Conservation (phyloP, 1,284 basidiomycete species). For the Wolfiporia cocos region DNA sequence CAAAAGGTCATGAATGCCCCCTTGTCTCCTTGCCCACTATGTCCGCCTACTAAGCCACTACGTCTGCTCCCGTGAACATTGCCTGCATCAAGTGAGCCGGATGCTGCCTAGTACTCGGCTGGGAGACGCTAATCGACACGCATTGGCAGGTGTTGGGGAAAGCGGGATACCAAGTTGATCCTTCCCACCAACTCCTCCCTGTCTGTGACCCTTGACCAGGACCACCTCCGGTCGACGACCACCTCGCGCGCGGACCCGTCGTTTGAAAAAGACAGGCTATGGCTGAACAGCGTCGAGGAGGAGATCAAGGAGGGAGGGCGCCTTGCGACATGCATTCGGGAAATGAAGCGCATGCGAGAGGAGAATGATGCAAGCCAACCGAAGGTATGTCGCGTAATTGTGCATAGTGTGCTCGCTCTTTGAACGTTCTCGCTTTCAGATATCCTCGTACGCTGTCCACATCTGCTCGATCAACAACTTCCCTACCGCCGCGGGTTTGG, state of each 20-base stretch:
- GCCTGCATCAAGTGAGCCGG: no score
- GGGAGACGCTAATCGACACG: no score
- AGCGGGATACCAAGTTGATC: no score
- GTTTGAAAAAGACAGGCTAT: conserved; percentile 78
- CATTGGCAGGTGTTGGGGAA: no score
- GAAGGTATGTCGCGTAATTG: conserved; percentile 51
- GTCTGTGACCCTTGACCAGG: conserved; percentile 95
- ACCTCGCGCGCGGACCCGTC: conserved; percentile 82
- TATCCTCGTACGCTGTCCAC: conserved; percentile 73
- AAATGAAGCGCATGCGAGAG: conserved; percentile 86
- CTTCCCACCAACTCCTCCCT: conserved; percentile 98
- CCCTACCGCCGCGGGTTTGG: conserved; percentile 96
- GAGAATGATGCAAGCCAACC: conserved; percentile 54
- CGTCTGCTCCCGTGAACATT: no score
- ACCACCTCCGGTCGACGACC: conserved; percentile 92
- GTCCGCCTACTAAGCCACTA: no score
- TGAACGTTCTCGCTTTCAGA: conserved; percentile 32
- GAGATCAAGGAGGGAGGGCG: conserved; percentile 80
- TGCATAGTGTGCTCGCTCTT: no score
- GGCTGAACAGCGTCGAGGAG: conserved; percentile 93
- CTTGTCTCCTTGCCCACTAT: no score
- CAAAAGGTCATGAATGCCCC: no score
- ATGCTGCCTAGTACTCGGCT: no score
- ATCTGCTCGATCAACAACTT: conserved; percentile 98
- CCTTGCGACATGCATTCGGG: conserved; percentile 81